Evolutionary conservation across 1,284 basidiomycete species (phyloP).

Genomic region (Thecaphora thlaspeos): DNA sequence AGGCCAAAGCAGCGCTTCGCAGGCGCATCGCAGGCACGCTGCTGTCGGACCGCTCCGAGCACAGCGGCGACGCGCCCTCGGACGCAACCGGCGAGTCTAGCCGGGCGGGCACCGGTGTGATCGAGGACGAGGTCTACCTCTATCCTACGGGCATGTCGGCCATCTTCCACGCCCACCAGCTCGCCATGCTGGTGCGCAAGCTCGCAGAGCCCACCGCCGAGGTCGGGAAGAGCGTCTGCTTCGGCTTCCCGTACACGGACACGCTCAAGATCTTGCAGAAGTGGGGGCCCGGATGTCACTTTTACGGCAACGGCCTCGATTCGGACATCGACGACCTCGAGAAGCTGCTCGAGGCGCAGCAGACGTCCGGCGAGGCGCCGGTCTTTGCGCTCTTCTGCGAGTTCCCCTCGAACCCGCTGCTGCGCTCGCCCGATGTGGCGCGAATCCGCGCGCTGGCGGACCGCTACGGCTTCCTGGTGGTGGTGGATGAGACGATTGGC

Average conservation of each 20-base stretch:
- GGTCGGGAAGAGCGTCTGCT: conserved; percentile 40
- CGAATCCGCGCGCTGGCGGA: conserved; percentile 79
- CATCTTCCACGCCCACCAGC: conserved; percentile 84
- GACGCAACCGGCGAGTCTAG: conserved; percentile 56
- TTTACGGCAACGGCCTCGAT: conserved; percentile 79
- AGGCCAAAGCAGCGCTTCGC: conserved; percentile 81
- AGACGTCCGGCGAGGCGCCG: conserved; percentile 57
- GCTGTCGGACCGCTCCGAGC: conserved; percentile 31
- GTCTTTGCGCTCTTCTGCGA: conserved; percentile 68
- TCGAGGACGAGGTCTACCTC: conserved; percentile 82
- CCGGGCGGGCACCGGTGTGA: conserved; percentile 40
- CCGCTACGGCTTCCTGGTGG: conserved; percentile 80
- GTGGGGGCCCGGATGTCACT: conserved; percentile 93
- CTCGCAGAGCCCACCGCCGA: conserved; percentile 1
- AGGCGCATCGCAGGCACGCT: conserved; percentile 86
- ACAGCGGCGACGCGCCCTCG: conserved; percentile 16
- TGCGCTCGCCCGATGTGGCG: conserved; percentile 78
- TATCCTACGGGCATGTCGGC: conserved; percentile 87
- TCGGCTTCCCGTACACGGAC: conserved; percentile 92
- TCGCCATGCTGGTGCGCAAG: conserved; percentile 42
- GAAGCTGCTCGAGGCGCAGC: conserved; percentile 62
- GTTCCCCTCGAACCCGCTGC: conserved; percentile 90
- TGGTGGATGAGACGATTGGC: conserved; percentile 93
- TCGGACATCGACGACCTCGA: conserved; percentile 75
- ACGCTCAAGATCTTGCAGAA: conserved; percentile 95